Evolutionary conservation across 352 stramenopile genomes (phyloP).

Genomic region (Globisporangium ultimum): DNA sequence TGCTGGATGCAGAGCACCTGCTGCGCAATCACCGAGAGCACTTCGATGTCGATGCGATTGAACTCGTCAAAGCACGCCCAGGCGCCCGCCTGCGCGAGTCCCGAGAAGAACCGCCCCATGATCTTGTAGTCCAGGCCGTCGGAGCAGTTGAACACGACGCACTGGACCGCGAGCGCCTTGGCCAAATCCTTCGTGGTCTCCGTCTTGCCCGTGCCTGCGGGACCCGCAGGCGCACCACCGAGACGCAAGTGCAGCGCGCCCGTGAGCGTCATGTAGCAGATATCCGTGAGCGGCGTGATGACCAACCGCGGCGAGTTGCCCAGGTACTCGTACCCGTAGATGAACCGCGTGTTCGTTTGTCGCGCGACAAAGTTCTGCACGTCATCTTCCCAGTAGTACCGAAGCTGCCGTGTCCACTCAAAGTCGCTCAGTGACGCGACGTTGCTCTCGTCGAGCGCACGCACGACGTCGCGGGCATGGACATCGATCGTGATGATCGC

Average conservation of each 20-base stretch:
- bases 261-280: slow-evolving; percentile 94
- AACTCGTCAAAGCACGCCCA: slow-evolving; percentile 97
- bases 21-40: slow-evolving; percentile 95
- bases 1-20: slow-evolving; percentile 95
- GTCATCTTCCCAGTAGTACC: slow-evolving; percentile 88
- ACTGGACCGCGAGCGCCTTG: slow-evolving; percentile 92
- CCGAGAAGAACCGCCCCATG: slow-evolving; percentile 95
- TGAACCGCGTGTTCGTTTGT: slow-evolving; percentile 82
- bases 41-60: slow-evolving; percentile 96
- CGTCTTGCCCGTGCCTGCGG: slow-evolving; percentile 93
- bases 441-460: slow-evolving; percentile 74
- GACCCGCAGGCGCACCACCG: slow-evolving; percentile 90
- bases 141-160: slow-evolving; percentile 96
- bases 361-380: slow-evolving; percentile 83
- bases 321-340: slow-evolving; percentile 86
- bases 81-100: slow-evolving; percentile 89
- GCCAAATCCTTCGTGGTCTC: slow-evolving; percentile 94
- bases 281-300: slow-evolving; percentile 82
- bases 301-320: slow-evolving; percentile 80
- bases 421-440: slow-evolving; percentile 84
- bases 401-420: slow-evolving; percentile 89
- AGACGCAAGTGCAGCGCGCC: slow-evolving; percentile 91
- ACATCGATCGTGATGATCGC: slow-evolving; percentile 92
- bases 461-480: slow-evolving; percentile 88
- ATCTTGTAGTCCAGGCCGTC: slow-evolving; percentile 96